Evolutionary conservation across 2,329 filamentous ascomycete species (phyloP).

Genomic region (Sarocladiaceae sp.): DNA sequence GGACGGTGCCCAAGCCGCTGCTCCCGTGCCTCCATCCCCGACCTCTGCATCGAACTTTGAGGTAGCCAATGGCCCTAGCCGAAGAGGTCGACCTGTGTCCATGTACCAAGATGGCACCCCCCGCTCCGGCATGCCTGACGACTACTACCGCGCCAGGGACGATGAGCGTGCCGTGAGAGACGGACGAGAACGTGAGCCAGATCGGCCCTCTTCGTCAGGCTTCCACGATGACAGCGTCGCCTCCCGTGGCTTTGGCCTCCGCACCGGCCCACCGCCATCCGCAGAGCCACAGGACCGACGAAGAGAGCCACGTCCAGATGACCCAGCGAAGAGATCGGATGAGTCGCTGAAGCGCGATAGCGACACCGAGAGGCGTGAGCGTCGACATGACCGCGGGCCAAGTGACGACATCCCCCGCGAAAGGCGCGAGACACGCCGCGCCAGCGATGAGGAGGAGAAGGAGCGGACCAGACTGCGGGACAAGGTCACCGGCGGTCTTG

Average conservation of each 20-base stretch:
- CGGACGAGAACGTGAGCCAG: conserved; percentile 33
- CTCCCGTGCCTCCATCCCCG: conserved; percentile 33
- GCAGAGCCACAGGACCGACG: conserved; percentile 40
- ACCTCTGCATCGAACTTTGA: conserved; percentile 18
- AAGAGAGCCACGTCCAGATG: conserved; percentile 22
- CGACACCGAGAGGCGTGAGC: conserved; percentile 14
- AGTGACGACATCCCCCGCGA: conserved; percentile 18
- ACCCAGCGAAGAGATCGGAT: conserved; percentile 13
- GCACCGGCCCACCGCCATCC: conserved; percentile 32
- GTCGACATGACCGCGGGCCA: conserved; percentile 12
- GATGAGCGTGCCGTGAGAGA: conserved; percentile 41
- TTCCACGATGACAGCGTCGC: conserved; percentile 44
- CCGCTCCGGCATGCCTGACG: conserved; percentile 40
- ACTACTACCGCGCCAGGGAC: conserved; percentile 44
- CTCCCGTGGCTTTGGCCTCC: conserved; percentile 49
- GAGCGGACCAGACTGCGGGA: conserved; percentile 41
- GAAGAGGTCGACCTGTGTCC: conserved; percentile 38
- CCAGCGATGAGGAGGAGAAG: conserved; percentile 31
- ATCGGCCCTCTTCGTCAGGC: conserved; percentile 23
- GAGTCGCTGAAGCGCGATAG: conserved; percentile 11
- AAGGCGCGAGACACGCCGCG: conserved; percentile 24
- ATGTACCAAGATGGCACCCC: conserved; percentile 47
- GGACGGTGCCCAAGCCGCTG: conserved; percentile 34
- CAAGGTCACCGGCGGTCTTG: conserved; percentile 43
- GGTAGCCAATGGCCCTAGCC: conserved; percentile 17